Conservation (phyloP, 176 grass and related monocot genomes). For the Oryza glumipatula region DNA sequence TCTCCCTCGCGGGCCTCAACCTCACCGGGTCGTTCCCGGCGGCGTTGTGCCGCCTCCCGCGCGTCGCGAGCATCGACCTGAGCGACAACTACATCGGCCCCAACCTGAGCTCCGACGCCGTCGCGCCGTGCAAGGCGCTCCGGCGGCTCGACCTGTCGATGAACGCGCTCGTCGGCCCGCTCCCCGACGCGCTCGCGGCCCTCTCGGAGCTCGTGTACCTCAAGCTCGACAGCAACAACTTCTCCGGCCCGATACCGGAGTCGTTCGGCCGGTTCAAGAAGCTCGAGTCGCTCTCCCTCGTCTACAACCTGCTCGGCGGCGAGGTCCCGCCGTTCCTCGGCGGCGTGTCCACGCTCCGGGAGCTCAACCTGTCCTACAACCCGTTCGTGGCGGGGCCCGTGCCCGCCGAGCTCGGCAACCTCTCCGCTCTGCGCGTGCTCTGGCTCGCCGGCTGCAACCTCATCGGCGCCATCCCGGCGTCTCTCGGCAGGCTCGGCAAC, state of each 20-base stretch:
- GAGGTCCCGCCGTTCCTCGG: constrained; percentile 63
- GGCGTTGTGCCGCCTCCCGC: constrained; percentile 64
- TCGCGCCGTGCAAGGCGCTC: constrained; percentile 42
- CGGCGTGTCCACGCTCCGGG: constrained; percentile 54
- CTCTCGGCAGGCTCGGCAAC: constrained; percentile 63
- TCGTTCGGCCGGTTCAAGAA: constrained; percentile 62
- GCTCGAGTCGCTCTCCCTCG: constrained; percentile 59
- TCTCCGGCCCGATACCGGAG: constrained; percentile 69
- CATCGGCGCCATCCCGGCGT: constrained; percentile 63
- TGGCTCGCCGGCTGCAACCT: constrained; percentile 76
- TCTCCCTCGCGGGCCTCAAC: constrained; percentile 39
- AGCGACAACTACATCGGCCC: constrained; percentile 71
- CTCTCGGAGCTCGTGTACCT: constrained; percentile 68
- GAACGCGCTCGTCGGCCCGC: constrained; percentile 66
- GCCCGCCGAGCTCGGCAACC: constrained; percentile 54
- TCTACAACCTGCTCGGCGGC: constrained; percentile 72
- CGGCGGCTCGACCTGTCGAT: constrained; percentile 62
- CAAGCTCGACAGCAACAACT: constrained; percentile 65
- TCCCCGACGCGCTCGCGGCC: constrained; percentile 56
- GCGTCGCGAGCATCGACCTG: constrained; percentile 56
- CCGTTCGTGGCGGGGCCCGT: constrained; percentile 48
- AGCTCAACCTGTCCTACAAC: constrained; percentile 89
- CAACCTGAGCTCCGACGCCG: constrained; percentile 21
- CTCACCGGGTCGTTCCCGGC: constrained; percentile 69
- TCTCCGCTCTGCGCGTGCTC: constrained; percentile 59